Conservation (phyloP, 2,329 filamentous ascomycete species). For the Diaporthe sp. region DNA sequence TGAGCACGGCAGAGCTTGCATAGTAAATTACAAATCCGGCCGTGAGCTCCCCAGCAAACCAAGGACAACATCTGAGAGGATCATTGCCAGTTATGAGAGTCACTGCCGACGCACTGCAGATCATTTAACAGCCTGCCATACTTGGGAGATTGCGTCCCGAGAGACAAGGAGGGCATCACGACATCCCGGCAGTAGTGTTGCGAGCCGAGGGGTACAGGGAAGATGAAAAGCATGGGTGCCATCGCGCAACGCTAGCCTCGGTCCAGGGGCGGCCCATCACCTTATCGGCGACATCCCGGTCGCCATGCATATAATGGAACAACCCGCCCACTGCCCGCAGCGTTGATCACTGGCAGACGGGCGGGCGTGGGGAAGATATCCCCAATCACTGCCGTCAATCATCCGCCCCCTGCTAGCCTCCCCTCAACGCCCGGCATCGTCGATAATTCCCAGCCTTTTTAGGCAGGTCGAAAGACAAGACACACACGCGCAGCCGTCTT, state of each 20-base stretch:
- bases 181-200: slow-evolving; percentile 18
- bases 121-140: slow-evolving; percentile 7
- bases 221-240: slow-evolving; percentile 11
- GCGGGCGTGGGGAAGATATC: slow-evolving; percentile 15
- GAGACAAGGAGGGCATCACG: slow-evolving; percentile 16
- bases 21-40: slow-evolving; percentile 1
- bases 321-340: slow-evolving; percentile 3
- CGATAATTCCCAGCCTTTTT: slow-evolving; percentile 5
- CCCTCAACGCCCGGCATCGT: slow-evolving; percentile 22
- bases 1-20: neutral
- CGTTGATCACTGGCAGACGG: slow-evolving; percentile 13
- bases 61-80: neutral
- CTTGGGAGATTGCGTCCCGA: slow-evolving; percentile 10
- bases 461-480: slow-evolving; percentile 28
- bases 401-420: slow-evolving; percentile 20
- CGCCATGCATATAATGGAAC: slow-evolving; percentile 10
- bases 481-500: neutral
- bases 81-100: neutral
- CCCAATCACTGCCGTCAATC: slow-evolving; percentile 33
- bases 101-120: neutral
- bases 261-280: slow-evolving; percentile 22
- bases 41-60: neutral
- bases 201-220: neutral
- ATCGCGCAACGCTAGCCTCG: slow-evolving; percentile 14
- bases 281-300: slow-evolving; percentile 34